Conservation (phyloP, 1,284 basidiomycete species). For the Rhodotorula sp. region DNA sequence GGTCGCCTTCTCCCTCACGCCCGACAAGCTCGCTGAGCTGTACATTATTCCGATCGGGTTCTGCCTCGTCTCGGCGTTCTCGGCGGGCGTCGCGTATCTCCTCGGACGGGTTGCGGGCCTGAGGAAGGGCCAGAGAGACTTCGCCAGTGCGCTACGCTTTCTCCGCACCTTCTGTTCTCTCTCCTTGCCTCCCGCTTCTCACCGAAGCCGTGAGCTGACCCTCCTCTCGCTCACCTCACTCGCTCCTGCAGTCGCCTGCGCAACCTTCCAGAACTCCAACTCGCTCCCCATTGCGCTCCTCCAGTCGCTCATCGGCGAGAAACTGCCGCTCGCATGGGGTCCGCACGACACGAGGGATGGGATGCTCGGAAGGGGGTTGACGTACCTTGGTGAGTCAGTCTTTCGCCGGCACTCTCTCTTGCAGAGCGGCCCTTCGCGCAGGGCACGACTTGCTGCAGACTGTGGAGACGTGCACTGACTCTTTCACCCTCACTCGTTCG, state of each 20-base stretch:
- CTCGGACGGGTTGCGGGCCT: constrained; percentile 48
- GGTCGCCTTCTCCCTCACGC: constrained; percentile 53
- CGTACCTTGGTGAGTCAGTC: constrained; percentile 26
- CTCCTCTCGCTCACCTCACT: not conserved
- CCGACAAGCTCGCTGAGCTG: constrained; percentile 50
- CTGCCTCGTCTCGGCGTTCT: constrained; percentile 49
- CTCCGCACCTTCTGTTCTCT: not conserved
- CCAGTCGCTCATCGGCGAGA: constrained; percentile 50
- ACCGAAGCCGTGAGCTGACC: no score
- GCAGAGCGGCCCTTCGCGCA: not conserved
- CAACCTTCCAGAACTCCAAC: constrained; percentile 48
- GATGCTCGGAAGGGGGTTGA: constrained; percentile 44
- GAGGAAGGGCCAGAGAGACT: constrained; percentile 49
- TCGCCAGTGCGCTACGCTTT: constrained; percentile 47
- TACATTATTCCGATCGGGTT: constrained; percentile 51
- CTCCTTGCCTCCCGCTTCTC: no score
- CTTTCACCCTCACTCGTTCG: constrained; percentile 11
- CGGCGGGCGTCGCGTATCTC: constrained; percentile 46
- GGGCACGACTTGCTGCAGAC: no score
- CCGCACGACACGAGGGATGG: constrained; percentile 43
- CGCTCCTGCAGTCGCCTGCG: constrained; percentile 37
- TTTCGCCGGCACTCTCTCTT: not conserved
- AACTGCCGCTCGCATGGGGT: constrained; percentile 44
- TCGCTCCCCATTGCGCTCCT: constrained; percentile 53
- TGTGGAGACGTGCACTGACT: not conserved